Evolutionary conservation across 2,329 filamentous ascomycete genomes (phyloP), one percentile per base, ranked within the genome.

Genomic region (Xylaria sp.): DNA sequence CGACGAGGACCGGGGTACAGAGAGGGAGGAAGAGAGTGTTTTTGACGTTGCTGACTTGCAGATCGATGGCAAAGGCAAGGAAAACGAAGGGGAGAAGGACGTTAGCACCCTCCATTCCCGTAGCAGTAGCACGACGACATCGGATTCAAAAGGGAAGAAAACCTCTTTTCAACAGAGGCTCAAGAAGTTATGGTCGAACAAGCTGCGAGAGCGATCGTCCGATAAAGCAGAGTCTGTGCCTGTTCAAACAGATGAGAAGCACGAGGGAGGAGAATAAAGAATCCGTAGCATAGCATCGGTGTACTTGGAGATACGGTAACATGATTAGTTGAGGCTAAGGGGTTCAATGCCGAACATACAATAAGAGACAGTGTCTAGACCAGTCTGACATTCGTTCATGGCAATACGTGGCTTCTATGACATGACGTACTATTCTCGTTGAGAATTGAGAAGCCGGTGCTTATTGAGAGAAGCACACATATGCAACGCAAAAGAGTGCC

Each of bases 151-250:
- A 55, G 5, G 16, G 6, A 39, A 19, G n/a, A 61, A 53, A 19
- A 4, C 42, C n/a, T 57, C 58, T 13, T 46, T 64, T 34, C 60
- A 62, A n/a, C 56, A 57, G 49, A 55, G 60, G 19, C 10, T 64
- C 46, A 54, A 55, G 11, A 55, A 59, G 19, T 35, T 60, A 9
- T 60, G 57, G 58, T 47, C 55, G 2, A 13, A 47, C 3, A 62
- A n/a, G 46, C 2, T 9, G 9, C 46, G 51, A 9, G 54, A 50
- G 1, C 60, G 48, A 48, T 60, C 60, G 5, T 49, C 42, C 39
- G 58, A 62, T 52, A 64, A 62, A 48, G 23, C 51, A n/a, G 55
- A 55, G 30, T 10, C 39, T 4, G 35, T 47, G 2, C 16, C 39
- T 4, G 42, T 42, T 5, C 52, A 59, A 49, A 23, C 10, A 34